phyloP scores from a whole-genome alignment of 2,329 filamentous ascomycete species.

The Claviceps digitariae region DNA sequence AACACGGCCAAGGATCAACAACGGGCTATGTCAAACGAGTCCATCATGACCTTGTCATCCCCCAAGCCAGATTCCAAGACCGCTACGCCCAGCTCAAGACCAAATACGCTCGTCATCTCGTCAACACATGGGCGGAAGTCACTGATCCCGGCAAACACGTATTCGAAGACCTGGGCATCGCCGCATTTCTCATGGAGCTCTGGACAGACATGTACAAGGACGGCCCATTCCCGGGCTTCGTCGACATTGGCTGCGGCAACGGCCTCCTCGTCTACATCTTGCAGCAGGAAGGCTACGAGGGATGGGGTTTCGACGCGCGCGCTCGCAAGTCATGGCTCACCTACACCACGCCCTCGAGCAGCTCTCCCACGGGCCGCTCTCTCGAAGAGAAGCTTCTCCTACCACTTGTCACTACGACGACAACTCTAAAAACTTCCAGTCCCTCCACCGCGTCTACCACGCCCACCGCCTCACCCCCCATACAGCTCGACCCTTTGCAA shows the following conservation, averaged over 20 bases:
- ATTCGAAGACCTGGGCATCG: constrained; percentile 85
- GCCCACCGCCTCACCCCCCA: no score
- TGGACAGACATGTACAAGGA: constrained; percentile 70
- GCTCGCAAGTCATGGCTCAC: constrained; percentile 69
- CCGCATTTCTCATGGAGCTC: constrained; percentile 82
- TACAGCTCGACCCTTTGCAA: constrained; percentile 5
- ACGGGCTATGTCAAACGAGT: constrained; percentile 68
- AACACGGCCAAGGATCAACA: constrained; percentile 54
- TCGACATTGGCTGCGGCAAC: constrained; percentile 94
- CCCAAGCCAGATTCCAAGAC: constrained; percentile 65
- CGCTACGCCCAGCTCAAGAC: constrained; percentile 70
- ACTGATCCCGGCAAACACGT: constrained; percentile 88
- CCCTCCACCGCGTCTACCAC: not conserved
- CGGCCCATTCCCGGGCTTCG: constrained; percentile 64
- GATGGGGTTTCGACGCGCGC: constrained; percentile 90
- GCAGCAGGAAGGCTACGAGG: constrained; percentile 62
- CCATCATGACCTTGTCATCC: constrained; percentile 68
- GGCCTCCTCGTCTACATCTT: constrained; percentile 80
- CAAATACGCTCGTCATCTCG: constrained; percentile 59
- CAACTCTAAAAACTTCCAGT: not conserved
- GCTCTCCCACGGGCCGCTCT: constrained; percentile 17
- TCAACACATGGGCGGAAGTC: constrained; percentile 67
- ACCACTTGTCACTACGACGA: constrained; percentile 24
- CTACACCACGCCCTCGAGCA: constrained; percentile 34
- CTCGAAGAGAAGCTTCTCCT: constrained; percentile 36